Base-by-base conservation (phyloP, 192 early-diverging fungal species). In the Anaeromyces robustus region DNA sequence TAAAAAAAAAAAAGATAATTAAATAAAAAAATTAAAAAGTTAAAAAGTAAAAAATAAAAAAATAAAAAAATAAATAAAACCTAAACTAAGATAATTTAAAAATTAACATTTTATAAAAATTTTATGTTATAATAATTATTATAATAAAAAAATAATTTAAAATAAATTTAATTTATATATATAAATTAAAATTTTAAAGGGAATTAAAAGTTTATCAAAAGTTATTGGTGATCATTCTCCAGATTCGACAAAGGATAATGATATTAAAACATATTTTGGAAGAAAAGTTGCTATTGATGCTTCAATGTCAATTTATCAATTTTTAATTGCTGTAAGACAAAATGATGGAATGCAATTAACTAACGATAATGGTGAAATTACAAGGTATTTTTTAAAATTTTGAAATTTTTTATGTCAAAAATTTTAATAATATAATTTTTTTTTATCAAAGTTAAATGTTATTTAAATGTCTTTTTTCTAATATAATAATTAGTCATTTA, bases 281-380 rank as follows among this genome's bases (percentile, higher is more conserved):
- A 92, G 95, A 79, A 98, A 97, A 82, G 93, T 99, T 11, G 97
- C 97, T 28, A 94, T 99, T 77, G 97, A 99, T 83, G 97, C 97
- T 29, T 97, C 96, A 19, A 99, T 96, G 91, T 93, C 93, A 77
- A 93, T 99, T 77, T 99, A 99, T 85, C 97, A 99, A 88, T 99
- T 99, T 87, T 91, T 99, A 84, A 95, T 99, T 78, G 97, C 96
- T 16, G 96, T 99, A 52, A 90, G 97, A 30, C 88, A 89, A 78
- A 86, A 88, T 29, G 96, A 98, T 80, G 97, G 97, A 2, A 90
- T 94, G 86, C 92, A 95, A 82, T 87, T 99, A 77, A 93, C 92
- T 18, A 96, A 94, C 79, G 94, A 94, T 80, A 88, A 89, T 7
- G 97, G 97, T 77, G 95, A 96, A 81, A 96, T 95, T 0, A 99